Base-by-base conservation (phyloP, 192 early-diverging fungal genomes). In the Backusella psychrophila region DNA sequence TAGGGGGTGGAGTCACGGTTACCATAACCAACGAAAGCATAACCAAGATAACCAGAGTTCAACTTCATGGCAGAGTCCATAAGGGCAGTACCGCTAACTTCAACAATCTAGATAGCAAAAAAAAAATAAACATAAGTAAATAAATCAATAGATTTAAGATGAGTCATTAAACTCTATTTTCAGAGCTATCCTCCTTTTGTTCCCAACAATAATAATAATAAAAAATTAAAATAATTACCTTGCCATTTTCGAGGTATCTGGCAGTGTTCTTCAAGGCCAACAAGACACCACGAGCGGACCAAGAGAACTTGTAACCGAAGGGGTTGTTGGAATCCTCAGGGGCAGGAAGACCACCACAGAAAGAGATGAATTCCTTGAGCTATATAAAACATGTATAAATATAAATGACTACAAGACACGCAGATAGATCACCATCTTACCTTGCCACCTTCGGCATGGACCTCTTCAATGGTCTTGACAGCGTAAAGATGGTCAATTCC, bases 261-360 rank as follows among this genome's bases (percentile, higher is more conserved):
- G 98, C 98, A 71, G 88, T 93, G 89, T 98, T 99, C 80, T 94
- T 90, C 73, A 98, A 87, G 34, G 98, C 98, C 63, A 99, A 89
- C 56, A 99, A 87, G n/a, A 99, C 98, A 71, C 98, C 98, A 78
- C 97, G 93, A 19, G 97, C 93, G 49, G 94, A 96, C 98, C 98
- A 99, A 78, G 91, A 93, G 88, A 99, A 99, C 85, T 99, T 99
- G 94, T 99, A 99, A 56, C 98, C 98, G 38, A 99, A 90, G 73
- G 98, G 98, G 84, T 98, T 98, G 91, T 97, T 96, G 72, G 93
- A 95, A 72, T 89, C 86, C 85, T 99, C 98, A 19, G 98, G 98
- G 65, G 97, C 98, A 17, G 98, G 98, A 73, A 99, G 91, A 66
- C 98, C 98, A 74, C 98, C 97, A 86, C 98, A 99, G 93, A 94